A percentile compares a stretch with the other conserved stretches of the same genome.
phyloP scores from a whole-genome alignment of 495 filamentous ascomycete species.

The Aspergillus sparsus region DNA sequence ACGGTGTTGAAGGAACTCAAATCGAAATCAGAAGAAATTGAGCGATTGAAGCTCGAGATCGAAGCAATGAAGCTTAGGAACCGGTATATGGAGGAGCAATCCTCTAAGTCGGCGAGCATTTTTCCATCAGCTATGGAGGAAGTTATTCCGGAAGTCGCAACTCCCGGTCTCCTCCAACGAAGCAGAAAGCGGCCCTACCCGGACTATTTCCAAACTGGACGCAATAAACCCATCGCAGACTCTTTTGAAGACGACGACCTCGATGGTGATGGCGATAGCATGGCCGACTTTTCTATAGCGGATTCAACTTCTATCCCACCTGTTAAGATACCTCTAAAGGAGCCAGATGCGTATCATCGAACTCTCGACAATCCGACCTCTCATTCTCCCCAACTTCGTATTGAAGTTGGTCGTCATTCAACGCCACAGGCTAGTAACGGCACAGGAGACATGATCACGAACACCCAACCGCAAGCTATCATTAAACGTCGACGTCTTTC shows the following conservation, averaged over 20 bases:
- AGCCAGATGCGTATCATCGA: conserved; percentile 7
- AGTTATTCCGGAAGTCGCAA: conserved; percentile 37
- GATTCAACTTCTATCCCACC: conserved; percentile 21
- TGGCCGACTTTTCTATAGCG: conserved; percentile 33
- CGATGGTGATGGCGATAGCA: conserved; percentile 32
- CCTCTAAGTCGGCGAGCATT: conserved; percentile 11
- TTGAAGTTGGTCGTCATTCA: conserved; percentile 22
- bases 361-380: conserved; percentile 8
- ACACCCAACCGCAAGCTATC: conserved; percentile 23
- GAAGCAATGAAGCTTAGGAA: conserved; percentile 48
- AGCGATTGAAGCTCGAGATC: conserved; percentile 48
- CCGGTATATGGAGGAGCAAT: conserved; percentile 39
- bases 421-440: conserved; percentile 12
- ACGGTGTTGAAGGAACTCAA: conserved; percentile 49
- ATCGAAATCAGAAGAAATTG: conserved; percentile 48
- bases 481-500: conserved; percentile 39
- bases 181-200: conserved; percentile 42
- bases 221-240: conserved; percentile 34
- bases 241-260: conserved; percentile 40
- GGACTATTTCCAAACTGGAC: conserved; percentile 34
- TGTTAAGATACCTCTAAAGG: conserved; percentile 35
- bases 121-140: conserved; percentile 15
- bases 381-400: conserved; percentile 19
- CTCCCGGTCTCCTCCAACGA: conserved; percentile 42
- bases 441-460: neutral